Percentiles rank a stretch among this genome's conserved stretches.
phyloP scores from a whole-genome alignment of 176 grass and related monocot genomes.

The Avena eriantha region DNA sequence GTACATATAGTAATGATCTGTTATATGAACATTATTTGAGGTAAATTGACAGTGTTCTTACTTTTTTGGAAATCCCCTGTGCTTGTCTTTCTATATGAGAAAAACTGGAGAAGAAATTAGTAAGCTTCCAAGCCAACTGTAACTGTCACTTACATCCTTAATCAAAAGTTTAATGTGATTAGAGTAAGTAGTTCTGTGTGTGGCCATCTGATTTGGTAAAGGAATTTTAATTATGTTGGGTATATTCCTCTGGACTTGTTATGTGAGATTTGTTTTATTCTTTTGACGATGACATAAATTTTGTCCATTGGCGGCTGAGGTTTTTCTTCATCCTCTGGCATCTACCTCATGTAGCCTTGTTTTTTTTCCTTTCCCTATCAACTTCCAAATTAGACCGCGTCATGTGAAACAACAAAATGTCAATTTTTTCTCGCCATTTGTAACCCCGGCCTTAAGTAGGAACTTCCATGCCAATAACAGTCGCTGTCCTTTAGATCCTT shows the following conservation, averaged over 20 bases:
- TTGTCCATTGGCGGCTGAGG: not conserved
- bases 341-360: not conserved
- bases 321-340: constrained; percentile 4
- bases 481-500: not conserved
- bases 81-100: not conserved
- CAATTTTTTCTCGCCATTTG: not conserved
- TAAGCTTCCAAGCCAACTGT: not conserved
- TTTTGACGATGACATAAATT: not conserved
- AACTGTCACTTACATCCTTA: constrained; percentile 7
- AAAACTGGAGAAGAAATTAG: not conserved
- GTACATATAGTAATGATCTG: not conserved
- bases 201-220: constrained; percentile 4
- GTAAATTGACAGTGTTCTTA: not conserved
- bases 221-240: not conserved
- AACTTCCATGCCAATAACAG: not conserved
- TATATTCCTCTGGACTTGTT: not conserved
- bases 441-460: not conserved
- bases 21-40: not conserved
- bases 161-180: not conserved
- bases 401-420: not conserved
- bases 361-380: not conserved
- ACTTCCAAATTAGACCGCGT: not conserved
- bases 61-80: not conserved
- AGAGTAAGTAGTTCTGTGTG: not conserved
- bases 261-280: not conserved